Percentiles rank a stretch among this genome's conserved stretches.
phyloP scores from a whole-genome alignment of 345 rosid species.

The Salix udensis region DNA sequence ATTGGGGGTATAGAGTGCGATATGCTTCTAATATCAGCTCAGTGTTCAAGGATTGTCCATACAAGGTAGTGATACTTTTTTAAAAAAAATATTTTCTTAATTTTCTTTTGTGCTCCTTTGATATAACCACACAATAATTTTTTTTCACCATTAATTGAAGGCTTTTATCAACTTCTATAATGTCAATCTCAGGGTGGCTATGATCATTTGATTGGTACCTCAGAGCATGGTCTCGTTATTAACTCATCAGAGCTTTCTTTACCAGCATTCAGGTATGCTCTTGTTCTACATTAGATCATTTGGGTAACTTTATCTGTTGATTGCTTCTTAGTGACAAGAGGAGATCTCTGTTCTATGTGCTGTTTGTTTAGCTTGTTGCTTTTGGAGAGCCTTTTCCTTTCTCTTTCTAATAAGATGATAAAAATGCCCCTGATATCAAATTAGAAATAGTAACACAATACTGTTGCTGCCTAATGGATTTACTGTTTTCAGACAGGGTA shows the following conservation, averaged over 20 bases:
- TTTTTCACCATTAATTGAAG: not conserved
- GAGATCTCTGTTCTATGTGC: not conserved
- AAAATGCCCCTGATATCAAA: not conserved
- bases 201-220: slow-evolving; percentile 81
- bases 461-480: not conserved
- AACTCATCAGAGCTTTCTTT: slow-evolving; percentile 64
- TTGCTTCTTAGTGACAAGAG: not conserved
- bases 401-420: not conserved
- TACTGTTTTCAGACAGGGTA: not conserved
- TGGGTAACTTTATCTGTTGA: not conserved
- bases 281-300: slow-evolving; percentile 3
- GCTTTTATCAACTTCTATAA: slow-evolving; percentile 12
- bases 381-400: not conserved
- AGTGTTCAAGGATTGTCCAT: slow-evolving; percentile 55
- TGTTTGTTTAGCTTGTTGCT: not conserved
- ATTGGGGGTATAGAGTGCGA: slow-evolving; percentile 93
- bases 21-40: slow-evolving; percentile 74
- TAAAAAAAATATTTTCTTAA: not conserved
- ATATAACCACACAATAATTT: not conserved
- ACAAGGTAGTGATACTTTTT: slow-evolving; percentile 40
- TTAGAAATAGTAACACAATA: not conserved
- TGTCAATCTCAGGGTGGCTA: slow-evolving; percentile 72
- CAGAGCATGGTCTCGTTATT: slow-evolving; percentile 83
- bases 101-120: not conserved
- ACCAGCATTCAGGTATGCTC: slow-evolving; percentile 62